Evolutionary conservation across 768 basidiomycete genomes (phyloP).

Genomic region (Russula brevipes): DNA sequence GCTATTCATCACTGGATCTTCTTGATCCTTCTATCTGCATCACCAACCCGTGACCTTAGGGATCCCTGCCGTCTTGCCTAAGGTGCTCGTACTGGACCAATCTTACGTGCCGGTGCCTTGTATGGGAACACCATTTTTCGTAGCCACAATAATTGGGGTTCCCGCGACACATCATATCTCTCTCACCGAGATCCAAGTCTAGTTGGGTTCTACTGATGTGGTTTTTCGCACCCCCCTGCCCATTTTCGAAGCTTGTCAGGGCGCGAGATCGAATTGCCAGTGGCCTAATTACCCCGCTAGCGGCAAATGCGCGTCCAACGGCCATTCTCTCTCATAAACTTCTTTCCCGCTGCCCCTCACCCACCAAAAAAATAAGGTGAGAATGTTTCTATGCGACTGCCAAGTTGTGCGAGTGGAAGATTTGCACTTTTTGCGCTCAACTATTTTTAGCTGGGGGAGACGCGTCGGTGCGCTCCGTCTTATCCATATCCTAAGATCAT

Average conservation of each 20-base stretch:
- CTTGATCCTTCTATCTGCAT: background rate
- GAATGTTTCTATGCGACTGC: background rate
- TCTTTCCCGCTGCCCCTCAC: background rate
- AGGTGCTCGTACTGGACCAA: background rate
- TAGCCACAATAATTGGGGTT: background rate
- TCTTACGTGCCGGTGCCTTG: background rate
- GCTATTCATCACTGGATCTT: background rate
- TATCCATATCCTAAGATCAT: background rate
- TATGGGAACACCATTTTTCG: background rate
- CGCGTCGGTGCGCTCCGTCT: background rate
- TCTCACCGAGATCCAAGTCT: background rate
- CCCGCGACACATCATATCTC: background rate
- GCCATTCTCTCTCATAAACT: constrained; percentile 8
- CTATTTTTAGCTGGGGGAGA: background rate
- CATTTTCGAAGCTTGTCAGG: background rate
- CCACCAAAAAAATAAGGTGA: background rate
- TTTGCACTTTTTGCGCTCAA: too few relatives aligned
- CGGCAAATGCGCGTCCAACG: background rate
- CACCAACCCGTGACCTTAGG: background rate
- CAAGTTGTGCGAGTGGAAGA: background rate
- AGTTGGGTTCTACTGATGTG: background rate
- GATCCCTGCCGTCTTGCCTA: background rate
- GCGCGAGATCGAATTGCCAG: background rate
- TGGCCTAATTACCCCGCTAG: background rate
- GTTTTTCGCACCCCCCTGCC: background rate